Evolutionary conservation across 2,329 filamentous ascomycete species (phyloP), one percentile per base, ranked within the genome.

Genomic region (Phyllosticta citriasiana): DNA sequence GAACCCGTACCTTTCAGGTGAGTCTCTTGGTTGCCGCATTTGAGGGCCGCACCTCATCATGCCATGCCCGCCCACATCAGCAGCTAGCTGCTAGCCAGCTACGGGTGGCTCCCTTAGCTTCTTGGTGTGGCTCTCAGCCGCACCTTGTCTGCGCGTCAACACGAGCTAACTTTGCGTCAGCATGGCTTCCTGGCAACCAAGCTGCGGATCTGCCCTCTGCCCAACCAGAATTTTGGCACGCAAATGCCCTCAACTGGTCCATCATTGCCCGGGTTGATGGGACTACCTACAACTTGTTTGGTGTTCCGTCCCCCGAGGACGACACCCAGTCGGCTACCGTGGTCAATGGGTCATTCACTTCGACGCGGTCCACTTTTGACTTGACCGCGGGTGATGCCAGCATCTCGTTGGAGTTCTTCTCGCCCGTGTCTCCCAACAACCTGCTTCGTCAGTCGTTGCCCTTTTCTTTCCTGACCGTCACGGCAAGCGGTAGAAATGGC

Each of bases 391-490:
- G 74, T 0, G 40, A 66, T 12, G 71, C 71, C 6, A 68, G 59
- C 10, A 67, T 78, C 40, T 71, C 67, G 0, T 63, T 79, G 33
- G 76, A 78, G 63, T 78, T 78, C 63, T 74, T 78, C 62, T 78
- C 76, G 14, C 77, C 76, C 0, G 72, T 78, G 4, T 75, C 74
- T 3, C 75, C 76, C 2, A 70, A 70, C 1, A 72, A 78, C 64
- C 74, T 76, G 61, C 57, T 74, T 4, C 72, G 76, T 16, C 76
- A 79, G 60, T 78, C 75, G 8, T 69, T 78, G 56, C 77, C 77
- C 35, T 78, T 77, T 64, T 71, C 73, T 61, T 78, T 77, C 61
- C 65, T 79, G 57, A 78, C 74, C 0, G 73, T 78, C 16, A 68
- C 71, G 22, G 68, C 72, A 1, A 59, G 57, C 4, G 66, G 62